Conservation (phyloP, 371 early-diverging fungal species). For the Mucor mucedo region DNA sequence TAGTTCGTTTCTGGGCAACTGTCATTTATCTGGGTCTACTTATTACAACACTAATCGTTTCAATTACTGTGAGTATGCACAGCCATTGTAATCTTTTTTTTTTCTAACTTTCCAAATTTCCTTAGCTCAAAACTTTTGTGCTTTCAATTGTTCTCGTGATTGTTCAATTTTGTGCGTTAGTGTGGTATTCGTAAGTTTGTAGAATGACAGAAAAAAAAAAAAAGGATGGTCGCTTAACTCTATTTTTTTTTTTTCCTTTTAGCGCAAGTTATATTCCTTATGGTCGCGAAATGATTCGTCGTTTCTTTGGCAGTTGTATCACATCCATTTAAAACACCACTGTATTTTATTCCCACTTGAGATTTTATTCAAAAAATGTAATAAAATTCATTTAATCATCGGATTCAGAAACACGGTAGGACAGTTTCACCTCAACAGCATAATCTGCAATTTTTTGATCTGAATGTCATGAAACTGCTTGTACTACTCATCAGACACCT, state of each 20-base stretch:
- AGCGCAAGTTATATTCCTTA: constrained; percentile 62
- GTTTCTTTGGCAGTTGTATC: constrained; percentile 52
- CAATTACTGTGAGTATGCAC: constrained; percentile 34
- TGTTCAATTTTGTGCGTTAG: constrained; percentile 83
- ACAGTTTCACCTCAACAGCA: no score
- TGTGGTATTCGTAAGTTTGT: constrained; percentile 77
- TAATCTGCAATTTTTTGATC: no score
- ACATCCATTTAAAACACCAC: constrained; percentile 40
- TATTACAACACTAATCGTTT: constrained; percentile 37
- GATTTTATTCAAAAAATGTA: no score
- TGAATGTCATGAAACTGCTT: no score
- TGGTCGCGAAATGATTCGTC: constrained; percentile 55
- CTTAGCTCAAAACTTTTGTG: constrained; percentile 14
- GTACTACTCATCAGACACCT: no score
- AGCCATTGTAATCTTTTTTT: not conserved
- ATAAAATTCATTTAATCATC: no score
- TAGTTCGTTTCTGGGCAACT: constrained; percentile 52
- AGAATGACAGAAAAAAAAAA: not conserved
- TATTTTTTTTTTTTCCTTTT: not conserved
- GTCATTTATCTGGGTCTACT: constrained; percentile 38
- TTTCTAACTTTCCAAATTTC: not conserved
- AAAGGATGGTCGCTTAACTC: not conserved
- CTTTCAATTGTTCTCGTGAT: constrained; percentile 79
- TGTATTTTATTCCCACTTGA: no score
- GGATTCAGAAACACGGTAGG: no score